Base-by-base conservation (phyloP, 2,329 filamentous ascomycete species). In the Pleoardoris graminearum region DNA sequence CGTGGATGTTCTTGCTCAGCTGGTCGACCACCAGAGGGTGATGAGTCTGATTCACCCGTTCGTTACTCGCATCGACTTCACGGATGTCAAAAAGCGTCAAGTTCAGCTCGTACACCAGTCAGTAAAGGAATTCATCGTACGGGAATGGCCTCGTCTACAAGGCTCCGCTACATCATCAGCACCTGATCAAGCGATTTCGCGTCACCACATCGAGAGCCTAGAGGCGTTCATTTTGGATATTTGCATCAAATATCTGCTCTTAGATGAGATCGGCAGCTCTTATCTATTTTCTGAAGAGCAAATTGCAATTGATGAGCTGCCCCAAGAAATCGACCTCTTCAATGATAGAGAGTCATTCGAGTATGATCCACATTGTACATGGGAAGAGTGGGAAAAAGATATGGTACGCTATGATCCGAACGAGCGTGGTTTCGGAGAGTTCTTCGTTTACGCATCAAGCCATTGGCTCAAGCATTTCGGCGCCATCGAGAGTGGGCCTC, bases 391-490 rank as follows among this genome's bases (percentile, higher is more conserved):
- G 51, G 54, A 57, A 51, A 39, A 57, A 32, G 30, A 51, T 22
- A 54, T 54, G 44, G 54, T 54, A 46, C 29, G 39, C 27, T 57
- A 54, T 35, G 44, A 57, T 50, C 54, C 51, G 12, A 54, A 43
- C 23, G 48, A 54, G 44, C 48, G 51, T 8, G 48, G 54, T 16
- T 57, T 57, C 27, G 48, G 54, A 8, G 48, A 54, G 19, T 54
- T 57, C 48, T 57, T 57, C 35, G 48, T 51, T 27, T 57, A 54
- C 33, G 51, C 51, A 29, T 47, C 54, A 19, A 51, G 50, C 43
- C 39, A 51, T 25, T 57, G 48, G 54, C 50, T 51, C n/a, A 51
- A 54, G 22, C 54, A 57, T 43, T 49, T 57, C 14, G 35, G 41
- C 12, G 38, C 47, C 25, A 42, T 49, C 30, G 27, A 51, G 21